These are phyloP conservation scores for Urochloa ruziziensis DNA, from an alignment of 176 grass and related monocot species.

Conservation along the genomic window DNA sequence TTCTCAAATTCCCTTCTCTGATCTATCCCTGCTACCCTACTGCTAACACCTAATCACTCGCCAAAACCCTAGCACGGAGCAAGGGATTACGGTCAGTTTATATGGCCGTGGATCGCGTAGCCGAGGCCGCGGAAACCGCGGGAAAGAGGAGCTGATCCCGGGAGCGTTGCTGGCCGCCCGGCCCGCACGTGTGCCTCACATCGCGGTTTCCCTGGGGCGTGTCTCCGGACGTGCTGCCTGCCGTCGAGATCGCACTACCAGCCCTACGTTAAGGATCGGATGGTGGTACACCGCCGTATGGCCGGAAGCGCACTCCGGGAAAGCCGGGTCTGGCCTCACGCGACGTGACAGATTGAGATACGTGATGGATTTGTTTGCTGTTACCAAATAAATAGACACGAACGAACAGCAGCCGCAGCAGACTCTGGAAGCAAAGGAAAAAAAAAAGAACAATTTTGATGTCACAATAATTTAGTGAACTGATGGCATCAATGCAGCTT, in stretches of 20 bases:
- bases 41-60: too few relatives aligned
- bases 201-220: conserved; percentile 6
- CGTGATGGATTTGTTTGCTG: background rate
- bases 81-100: too few relatives aligned
- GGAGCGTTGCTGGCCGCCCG: background rate
- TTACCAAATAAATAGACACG: background rate
- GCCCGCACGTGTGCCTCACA: background rate
- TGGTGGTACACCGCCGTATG: background rate
- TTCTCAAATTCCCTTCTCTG: too few relatives aligned
- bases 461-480: background rate
- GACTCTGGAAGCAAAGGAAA: background rate
- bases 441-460: background rate
- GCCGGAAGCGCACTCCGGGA: background rate
- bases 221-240: background rate
- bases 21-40: too few relatives aligned
- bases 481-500: background rate
- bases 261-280: conserved; percentile 9
- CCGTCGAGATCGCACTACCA: background rate
- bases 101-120: background rate
- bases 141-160: background rate
- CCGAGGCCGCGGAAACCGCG: background rate
- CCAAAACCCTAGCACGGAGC: too few relatives aligned
- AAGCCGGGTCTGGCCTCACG: background rate
- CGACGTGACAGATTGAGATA: background rate
- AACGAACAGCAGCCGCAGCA: background rate